These are phyloP conservation scores for Polyplosphaeria fusca DNA, from an alignment of 495 filamentous ascomycete species.

Conservation along the genomic window DNA sequence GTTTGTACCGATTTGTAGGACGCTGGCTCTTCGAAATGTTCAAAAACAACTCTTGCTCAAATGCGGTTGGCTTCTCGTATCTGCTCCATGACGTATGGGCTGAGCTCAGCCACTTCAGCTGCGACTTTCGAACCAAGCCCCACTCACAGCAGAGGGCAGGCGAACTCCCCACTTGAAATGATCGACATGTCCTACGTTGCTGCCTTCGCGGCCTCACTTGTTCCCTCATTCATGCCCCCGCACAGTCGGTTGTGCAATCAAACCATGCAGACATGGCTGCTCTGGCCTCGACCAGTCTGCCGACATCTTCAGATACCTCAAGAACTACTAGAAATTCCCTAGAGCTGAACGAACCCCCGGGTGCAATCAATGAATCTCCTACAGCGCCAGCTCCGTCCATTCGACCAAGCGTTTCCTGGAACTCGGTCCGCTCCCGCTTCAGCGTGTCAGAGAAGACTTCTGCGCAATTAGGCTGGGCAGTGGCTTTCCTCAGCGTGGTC, in stretches of 20 bases:
- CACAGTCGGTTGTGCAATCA: background rate
- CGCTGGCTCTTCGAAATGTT: no score
- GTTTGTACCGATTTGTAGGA: no score
- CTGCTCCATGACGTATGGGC: no score
- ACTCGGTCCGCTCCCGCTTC: slow-evolving; percentile 3
- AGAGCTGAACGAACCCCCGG: background rate
- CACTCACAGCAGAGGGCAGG: no score
- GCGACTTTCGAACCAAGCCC: no score
- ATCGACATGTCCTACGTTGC: background rate
- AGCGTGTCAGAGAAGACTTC: slow-evolving; percentile 14
- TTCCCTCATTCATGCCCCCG: background rate
- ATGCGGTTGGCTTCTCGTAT: no score
- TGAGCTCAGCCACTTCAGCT: no score
- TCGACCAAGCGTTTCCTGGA: slow-evolving; percentile 8
- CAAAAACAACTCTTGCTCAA: no score
- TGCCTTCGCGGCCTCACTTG: background rate
- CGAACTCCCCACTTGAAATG: background rate
- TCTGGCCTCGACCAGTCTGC: background rate
- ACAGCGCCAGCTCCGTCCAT: background rate
- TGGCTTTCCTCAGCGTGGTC: slow-evolving; percentile 18
- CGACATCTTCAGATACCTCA: background rate
- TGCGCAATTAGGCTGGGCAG: slow-evolving; percentile 16
- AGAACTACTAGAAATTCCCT: background rate
- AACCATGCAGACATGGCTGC: background rate
- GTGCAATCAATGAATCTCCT: background rate